Base-by-base conservation (phyloP, 768 basidiomycete species). In the Leccinum incarnatum region DNA sequence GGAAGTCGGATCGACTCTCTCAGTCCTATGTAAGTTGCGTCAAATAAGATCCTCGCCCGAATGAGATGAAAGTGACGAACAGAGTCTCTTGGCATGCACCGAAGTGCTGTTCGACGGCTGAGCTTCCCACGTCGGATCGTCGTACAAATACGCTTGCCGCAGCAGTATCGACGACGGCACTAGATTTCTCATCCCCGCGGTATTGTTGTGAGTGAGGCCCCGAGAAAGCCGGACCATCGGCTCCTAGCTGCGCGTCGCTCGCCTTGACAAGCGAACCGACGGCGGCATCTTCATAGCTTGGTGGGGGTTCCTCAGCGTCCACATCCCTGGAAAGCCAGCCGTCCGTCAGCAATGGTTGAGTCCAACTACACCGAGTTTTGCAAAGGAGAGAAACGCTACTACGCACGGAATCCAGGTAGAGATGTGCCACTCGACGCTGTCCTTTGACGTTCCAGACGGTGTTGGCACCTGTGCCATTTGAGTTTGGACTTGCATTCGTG, bases 211-310 rank as follows among this genome's bases (percentile, higher is more conserved):
- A 17, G 9, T 21, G n/a, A 9, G 4, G 4, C n/a, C 40, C 40
- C 40, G 40, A 19, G 10, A 42, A n/a, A 10, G 40, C n/a, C 40
- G 40, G 10, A 19, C 40, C n/a, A n/a, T 14, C 12, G 34, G 34
- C 34, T 37, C 36, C 36, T 37, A 14, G 15, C 36, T 17, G 36
- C 15, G 3, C 10, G 30, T 32, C 11, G 30, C 30, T 32, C 11
- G 30, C 11, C 30, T 32, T 11, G 5, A 32, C 4, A 32, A 32
- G 11, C 11, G 30, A 32, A 32, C 30, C 30, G 27, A 55, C 47
- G 30, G 50, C 9, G 10, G 37, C 45, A 7, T 60, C 65, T 19
- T 66, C n/a, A 11, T 63, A 63, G 19, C 57, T 65, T 19, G 65
- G 64, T 14, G 64, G 65, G 46, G 61, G 57, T 15, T 55, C 61